phyloP scores from a whole-genome alignment of 1,139 yeast genomes.

The Protomyces macrosporus region DNA sequence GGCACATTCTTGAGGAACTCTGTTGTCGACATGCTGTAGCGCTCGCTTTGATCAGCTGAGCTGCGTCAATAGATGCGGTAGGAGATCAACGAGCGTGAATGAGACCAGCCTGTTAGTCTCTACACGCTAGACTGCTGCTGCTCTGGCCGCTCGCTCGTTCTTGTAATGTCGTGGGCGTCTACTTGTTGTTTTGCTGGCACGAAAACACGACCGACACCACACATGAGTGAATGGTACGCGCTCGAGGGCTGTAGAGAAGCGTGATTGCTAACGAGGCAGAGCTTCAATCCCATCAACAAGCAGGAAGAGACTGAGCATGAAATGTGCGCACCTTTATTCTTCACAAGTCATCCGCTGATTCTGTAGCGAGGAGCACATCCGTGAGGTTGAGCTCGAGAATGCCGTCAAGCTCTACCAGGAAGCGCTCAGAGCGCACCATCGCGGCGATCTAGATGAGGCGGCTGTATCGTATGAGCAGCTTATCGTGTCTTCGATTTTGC shows the following conservation, averaged over 20 bases:
- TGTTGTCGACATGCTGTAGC: not conserved
- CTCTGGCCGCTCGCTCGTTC: too few species aligned
- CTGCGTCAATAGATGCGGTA: too few species aligned
- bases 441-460: conserved; percentile 48
- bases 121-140: too few species aligned
- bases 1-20: conserved; percentile 26
- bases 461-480: conserved; percentile 54
- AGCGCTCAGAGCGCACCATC: conserved; percentile 61
- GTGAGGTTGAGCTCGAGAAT: conserved; percentile 60
- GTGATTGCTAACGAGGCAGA: not conserved
- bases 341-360: not conserved
- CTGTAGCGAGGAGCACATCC: conserved; percentile 8
- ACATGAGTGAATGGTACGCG: not conserved
- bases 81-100: too few species aligned
- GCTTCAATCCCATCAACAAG: conserved; percentile 18
- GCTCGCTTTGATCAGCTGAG: not conserved
- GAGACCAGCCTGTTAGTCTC: too few species aligned
- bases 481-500: conserved; percentile 62
- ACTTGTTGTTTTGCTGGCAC: too few species aligned
- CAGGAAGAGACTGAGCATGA: conserved; percentile 22
- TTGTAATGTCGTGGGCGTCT: too few species aligned
- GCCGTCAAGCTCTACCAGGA: conserved; percentile 70
- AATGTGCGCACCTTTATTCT: not conserved
- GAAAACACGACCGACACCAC: not conserved
- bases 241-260: not conserved